phyloP scores from a whole-genome alignment of 176 grass and related monocot genomes.

The Puccinellia tenuiflora region DNA sequence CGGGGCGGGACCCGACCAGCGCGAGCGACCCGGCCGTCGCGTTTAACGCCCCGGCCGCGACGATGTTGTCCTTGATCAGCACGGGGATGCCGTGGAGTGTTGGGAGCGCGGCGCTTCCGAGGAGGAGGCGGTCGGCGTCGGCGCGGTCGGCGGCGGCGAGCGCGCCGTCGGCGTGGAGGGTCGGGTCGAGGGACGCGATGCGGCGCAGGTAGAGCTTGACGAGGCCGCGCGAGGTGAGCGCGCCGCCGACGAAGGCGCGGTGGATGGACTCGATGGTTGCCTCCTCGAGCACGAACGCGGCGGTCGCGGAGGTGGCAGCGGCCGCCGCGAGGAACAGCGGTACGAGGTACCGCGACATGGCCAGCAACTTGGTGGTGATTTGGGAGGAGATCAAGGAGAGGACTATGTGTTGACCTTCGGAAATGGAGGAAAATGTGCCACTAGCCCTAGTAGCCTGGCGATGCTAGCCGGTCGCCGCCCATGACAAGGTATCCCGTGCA shows the following conservation, averaged over 20 bases:
- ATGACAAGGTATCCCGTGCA: too few species aligned
- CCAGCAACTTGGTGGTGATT: neutral
- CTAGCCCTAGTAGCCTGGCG: too few species aligned
- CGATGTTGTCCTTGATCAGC: conserved; percentile 82
- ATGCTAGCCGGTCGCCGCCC: too few species aligned
- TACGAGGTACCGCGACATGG: neutral
- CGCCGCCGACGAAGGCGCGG: conserved; percentile 16
- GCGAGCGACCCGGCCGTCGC: conserved; percentile 72
- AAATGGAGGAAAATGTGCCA: too few species aligned
- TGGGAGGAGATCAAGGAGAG: too few species aligned
- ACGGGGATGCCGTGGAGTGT: conserved; percentile 46
- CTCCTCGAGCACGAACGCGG: conserved; percentile 5
- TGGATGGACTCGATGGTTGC: conserved; percentile 1
- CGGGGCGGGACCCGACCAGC: conserved; percentile 39
- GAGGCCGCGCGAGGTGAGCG: conserved; percentile 59
- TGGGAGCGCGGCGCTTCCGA: neutral
- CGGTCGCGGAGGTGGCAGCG: neutral
- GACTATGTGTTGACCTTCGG: too few species aligned
- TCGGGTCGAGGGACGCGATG: conserved; percentile 46
- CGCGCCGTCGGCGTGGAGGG: conserved; percentile 50
- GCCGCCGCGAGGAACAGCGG: neutral
- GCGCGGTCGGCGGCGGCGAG: conserved; percentile 36
- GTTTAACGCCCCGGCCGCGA: conserved; percentile 50
- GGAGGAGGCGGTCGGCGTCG: neutral
- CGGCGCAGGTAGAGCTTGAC: conserved; percentile 46